Base-by-base conservation (phyloP, 2,329 filamentous ascomycete genomes). In the Didymellaceae sp. region DNA sequence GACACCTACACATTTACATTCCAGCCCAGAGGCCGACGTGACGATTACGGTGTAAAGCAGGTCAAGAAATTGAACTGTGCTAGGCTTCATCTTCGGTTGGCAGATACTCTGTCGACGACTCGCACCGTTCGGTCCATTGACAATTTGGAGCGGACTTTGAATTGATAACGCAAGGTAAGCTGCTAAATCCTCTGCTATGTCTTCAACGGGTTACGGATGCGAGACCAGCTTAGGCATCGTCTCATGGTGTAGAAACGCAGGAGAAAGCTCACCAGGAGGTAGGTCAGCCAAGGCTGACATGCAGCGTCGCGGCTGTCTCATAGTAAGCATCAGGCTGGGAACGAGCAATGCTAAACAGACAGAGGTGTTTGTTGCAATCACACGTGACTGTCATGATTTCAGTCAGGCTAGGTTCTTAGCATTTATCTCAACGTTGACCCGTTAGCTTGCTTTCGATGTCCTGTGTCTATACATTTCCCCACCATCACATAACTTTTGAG, bases 1-100 rank as follows among this genome's bases (percentile, higher is more conserved):
- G 11, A 6, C 5, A 6, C 58, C 52, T 43, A 62, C 61, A 45
- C 61, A 66, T 60, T 64, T 66, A 34, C 65, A 66, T 6, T 42
- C 20, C 25, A 25, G 8, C 0, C 17, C 16, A 4, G 31, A 32
- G 6, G 45, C 48, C 20, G 44, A 45, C 9, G 49, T 21, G 6
- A 37, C 7, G 4, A 32, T 34, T 3, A 37, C 16, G 9, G 16
- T 13, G 10, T n/a, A 18, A 33, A 41, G 41, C 9, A 21, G 18
- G 31, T n/a, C n/a, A 26, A 37, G 45, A 10, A 44, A n/a, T 32
- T 24, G 22, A 5, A 16, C 34, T 4, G 2, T 35, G 26, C 6
- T 17, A 8, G 1, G 14, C 10, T 9, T 35, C 37, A 41, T 48
- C 4, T 13, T 22, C 16, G 14, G 20, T 8, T 22, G 8, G 22